A percentile compares a stretch with the other conserved stretches of the same genome.
Evolutionary conservation across 345 rosid genomes (phyloP).

Genomic region (Toxicodendron radicans): DNA sequence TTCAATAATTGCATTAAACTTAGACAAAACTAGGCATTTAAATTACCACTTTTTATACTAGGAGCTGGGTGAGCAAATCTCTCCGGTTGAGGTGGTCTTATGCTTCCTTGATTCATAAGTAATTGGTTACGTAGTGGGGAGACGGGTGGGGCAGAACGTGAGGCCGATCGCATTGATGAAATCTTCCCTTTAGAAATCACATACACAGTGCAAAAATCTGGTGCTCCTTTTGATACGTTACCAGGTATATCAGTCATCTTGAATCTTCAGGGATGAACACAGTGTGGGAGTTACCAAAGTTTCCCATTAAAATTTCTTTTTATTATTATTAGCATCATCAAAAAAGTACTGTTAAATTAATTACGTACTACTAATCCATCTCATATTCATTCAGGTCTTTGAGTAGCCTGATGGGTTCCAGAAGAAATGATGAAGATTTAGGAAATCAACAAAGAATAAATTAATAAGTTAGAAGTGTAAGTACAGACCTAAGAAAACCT

Average conservation of each 20-base stretch:
- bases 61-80: slow-evolving; percentile 27
- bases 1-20: too few species aligned
- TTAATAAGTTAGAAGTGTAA: too few species aligned
- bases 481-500: slow-evolving; percentile 71
- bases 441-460: too few species aligned
- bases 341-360: too few species aligned
- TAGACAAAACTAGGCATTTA: neutral
- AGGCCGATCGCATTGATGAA: slow-evolving; percentile 59
- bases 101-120: slow-evolving; percentile 26
- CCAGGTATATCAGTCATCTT: slow-evolving; percentile 64
- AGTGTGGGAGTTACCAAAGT: neutral
- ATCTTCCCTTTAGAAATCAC: slow-evolving; percentile 79
- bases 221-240: slow-evolving; percentile 58
- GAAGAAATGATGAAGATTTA: too few species aligned
- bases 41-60: slow-evolving; percentile 37
- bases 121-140: slow-evolving; percentile 44
- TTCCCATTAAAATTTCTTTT: neutral
- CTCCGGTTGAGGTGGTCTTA: slow-evolving; percentile 33
- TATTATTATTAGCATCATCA: too few species aligned
- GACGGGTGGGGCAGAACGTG: slow-evolving; percentile 59
- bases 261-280: slow-evolving; percentile 47
- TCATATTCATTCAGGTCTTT: too few species aligned
- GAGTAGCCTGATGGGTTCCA: too few species aligned
- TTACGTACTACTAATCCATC: too few species aligned
- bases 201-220: slow-evolving; percentile 77